phyloP scores from a whole-genome alignment of 768 basidiomycete genomes.

The Filobasidium wieringae region DNA sequence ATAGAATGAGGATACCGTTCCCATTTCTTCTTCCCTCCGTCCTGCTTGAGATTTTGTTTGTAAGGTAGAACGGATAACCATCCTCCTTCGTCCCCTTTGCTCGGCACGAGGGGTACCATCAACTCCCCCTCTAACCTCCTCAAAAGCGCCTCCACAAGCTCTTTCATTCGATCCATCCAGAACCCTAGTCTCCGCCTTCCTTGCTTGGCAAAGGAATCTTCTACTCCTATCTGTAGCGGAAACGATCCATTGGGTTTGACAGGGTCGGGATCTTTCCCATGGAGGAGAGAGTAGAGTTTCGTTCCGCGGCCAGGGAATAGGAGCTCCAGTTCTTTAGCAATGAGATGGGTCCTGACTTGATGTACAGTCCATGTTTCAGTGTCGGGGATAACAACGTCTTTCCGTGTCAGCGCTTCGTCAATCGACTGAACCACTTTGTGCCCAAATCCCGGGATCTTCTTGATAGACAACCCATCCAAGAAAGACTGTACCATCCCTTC shows the following conservation, averaged over 20 bases:
- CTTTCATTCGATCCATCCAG: neutral
- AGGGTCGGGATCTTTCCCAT: constrained; percentile 12
- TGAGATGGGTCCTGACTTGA: neutral
- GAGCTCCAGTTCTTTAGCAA: neutral
- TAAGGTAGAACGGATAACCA: neutral
- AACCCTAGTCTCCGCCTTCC: neutral
- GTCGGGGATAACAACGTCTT: neutral
- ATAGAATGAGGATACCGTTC: constrained; percentile 10
- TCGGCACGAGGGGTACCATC: neutral
- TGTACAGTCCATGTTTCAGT: constrained; percentile 3
- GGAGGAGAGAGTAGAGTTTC: constrained; percentile 11
- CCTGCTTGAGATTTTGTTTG: neutral
- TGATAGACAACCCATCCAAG: constrained; percentile 7
- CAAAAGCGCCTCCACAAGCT: constrained; percentile 8
- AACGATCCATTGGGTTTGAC: constrained; percentile 12
- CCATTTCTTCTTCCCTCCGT: neutral
- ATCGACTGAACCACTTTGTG: constrained; percentile 4
- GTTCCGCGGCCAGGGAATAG: constrained; percentile 6
- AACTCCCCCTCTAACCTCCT: constrained; percentile 18
- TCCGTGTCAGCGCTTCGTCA: neutral
- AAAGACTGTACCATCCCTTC: constrained; percentile 2
- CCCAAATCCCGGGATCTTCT: constrained; percentile 16
- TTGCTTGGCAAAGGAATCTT: constrained; percentile 17
- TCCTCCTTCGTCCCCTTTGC: neutral
- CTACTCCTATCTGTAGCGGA: constrained; percentile 16